Percentiles rank a stretch among this genome's conserved stretches.
phyloP scores from a whole-genome alignment of 257 asterid species.

The Echites panduratus region DNA sequence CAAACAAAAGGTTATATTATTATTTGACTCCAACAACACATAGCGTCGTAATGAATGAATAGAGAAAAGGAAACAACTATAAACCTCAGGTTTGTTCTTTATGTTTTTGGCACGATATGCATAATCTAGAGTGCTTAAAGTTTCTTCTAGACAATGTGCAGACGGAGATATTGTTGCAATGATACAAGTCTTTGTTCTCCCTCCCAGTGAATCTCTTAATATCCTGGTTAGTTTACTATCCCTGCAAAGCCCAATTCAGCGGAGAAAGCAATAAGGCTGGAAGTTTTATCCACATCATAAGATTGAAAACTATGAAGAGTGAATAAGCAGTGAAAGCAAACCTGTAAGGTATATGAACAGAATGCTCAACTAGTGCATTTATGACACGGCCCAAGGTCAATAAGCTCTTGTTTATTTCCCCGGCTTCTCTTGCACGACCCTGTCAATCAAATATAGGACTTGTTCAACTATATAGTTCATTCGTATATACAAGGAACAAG shows the following conservation, averaged over 20 bases:
- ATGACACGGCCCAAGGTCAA: slow-evolving; percentile 83
- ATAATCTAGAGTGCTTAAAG: slow-evolving; percentile 77
- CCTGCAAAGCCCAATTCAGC: slow-evolving; percentile 29
- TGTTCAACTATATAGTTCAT: not conserved
- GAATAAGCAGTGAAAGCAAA: slow-evolving; percentile 15
- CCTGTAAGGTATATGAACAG: slow-evolving; percentile 86
- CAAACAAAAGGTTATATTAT: slow-evolving; percentile 15
- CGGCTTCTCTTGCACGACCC: slow-evolving; percentile 96
- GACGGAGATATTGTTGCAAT: slow-evolving; percentile 84
- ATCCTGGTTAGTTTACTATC: slow-evolving; percentile 91
- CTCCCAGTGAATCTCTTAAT: slow-evolving; percentile 76
- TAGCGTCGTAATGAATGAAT: not conserved
- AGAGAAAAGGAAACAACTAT: slow-evolving; percentile 8
- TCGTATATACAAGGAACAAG: too few species aligned
- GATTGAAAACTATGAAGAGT: not conserved
- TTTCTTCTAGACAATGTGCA: slow-evolving; percentile 66
- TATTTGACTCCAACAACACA: slow-evolving; percentile 23
- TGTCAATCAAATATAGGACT: slow-evolving; percentile 19
- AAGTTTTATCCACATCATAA: not conserved
- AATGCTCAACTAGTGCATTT: slow-evolving; percentile 74
- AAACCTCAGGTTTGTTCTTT: slow-evolving; percentile 80
- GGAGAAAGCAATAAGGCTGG: not conserved
- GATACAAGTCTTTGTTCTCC: slow-evolving; percentile 82
- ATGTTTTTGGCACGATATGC: slow-evolving; percentile 86
- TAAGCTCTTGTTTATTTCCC: slow-evolving; percentile 86